Base-by-base conservation (phyloP, 257 asterid species). In the Gentiana straminea region DNA sequence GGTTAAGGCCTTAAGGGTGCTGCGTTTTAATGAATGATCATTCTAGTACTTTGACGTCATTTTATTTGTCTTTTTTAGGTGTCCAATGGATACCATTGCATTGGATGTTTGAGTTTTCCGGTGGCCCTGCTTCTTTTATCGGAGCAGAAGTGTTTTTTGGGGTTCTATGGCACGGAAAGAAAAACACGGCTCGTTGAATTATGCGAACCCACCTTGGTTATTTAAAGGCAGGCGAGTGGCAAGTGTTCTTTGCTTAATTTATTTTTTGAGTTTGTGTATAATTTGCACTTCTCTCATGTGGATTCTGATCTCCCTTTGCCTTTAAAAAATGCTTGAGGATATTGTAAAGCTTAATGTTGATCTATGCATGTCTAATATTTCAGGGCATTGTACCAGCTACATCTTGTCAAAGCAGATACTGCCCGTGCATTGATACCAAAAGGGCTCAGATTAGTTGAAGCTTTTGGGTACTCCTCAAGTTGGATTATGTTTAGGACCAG, bases 361-460 rank as follows among this genome's bases (percentile, higher is more conserved):
- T 5, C 9, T 10, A 5, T 41, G 46, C 2, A 5, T 41, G 46
- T 73, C 8, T 56, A 57, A 54, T 49, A 35, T 79, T 68, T 66
- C 94, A 87, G 98, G 56, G 98, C 98, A 57, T 67, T 87, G 65
- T 91, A 84, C 83, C 98, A 91, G 78, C 81, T 87, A 51, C 98
- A 91, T 81, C 95, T 91, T 36, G 98, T 91, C 41, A 91, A 91
- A 72, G 83, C 97, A 38, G 89, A 85, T 64, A 91, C 90, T 2
- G 98, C 98, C 64, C 86, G 95, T 73, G 85, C 88, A 66, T 79
- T 87, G 75, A 72, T 91, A 63, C 98, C 98, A 8, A 88, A 87
- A 62, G 97, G 85, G 61, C 79, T 86, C 81, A 79, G 62, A 83
- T 70, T 91, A 73, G 98, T 87, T 45, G 94, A 87, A 76, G 98